Conservation (phyloP, 73 alveolate genomes). For the Paramecium biaurelia region DNA sequence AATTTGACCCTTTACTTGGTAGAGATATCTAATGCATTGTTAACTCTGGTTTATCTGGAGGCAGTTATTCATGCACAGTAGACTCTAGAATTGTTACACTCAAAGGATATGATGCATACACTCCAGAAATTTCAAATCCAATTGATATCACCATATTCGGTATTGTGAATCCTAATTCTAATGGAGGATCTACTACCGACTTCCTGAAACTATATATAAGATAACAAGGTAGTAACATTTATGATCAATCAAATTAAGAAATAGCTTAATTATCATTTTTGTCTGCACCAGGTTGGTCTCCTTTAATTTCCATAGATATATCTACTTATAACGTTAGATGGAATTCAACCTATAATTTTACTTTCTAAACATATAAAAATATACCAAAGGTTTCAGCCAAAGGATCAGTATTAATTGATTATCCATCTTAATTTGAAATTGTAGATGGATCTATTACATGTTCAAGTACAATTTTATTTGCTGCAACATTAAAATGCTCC, state of each 20-base stretch:
- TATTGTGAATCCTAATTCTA: slow-evolving; percentile 47
- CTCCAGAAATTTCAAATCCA: slow-evolving; percentile 43
- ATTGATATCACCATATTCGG: slow-evolving; percentile 43
- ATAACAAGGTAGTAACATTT: not conserved
- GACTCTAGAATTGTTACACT: not conserved
- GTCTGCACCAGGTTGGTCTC: slow-evolving; percentile 62
- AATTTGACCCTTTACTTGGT: slow-evolving; percentile 45
- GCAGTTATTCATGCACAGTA: not conserved
- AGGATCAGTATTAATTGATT: slow-evolving; percentile 58
- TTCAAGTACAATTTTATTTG: slow-evolving; percentile 53
- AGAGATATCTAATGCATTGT: slow-evolving; percentile 32
- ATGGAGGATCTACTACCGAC: slow-evolving; percentile 37
- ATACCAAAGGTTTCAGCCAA: slow-evolving; percentile 45
- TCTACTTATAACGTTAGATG: slow-evolving; percentile 48
- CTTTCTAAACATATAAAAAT: not conserved
- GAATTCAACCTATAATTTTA: slow-evolving; percentile 47
- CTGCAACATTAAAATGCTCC: slow-evolving; percentile 24
- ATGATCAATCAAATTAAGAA: slow-evolving; percentile 33
- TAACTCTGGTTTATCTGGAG: slow-evolving; percentile 39
- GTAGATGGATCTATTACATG: slow-evolving; percentile 57
- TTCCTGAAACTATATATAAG: slow-evolving; percentile 21
- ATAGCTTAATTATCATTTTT: slow-evolving; percentile 42
- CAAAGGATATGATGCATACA: slow-evolving; percentile 41
- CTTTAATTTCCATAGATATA: not conserved
- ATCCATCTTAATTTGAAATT: slow-evolving; percentile 57